A percentile compares a stretch with the other conserved stretches of the same genome.
Evolutionary conservation across 345 rosid species (phyloP).

Genomic region (Turnera subulata): DNA sequence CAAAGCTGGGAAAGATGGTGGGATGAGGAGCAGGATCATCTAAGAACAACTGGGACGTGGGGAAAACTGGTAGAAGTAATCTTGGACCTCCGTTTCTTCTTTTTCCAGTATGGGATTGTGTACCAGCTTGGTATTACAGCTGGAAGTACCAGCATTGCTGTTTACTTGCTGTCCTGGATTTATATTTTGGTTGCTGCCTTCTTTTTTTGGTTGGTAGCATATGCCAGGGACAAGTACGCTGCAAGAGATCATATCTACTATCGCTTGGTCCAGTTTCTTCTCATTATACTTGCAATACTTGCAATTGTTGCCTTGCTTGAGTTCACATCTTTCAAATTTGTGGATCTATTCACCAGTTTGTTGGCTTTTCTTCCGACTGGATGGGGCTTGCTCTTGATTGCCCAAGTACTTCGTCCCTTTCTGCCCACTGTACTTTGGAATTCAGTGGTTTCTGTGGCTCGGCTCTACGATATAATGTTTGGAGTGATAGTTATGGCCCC

Average conservation of each 20-base stretch:
- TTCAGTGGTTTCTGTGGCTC: slow-evolving; percentile 68
- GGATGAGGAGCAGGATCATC: slow-evolving; percentile 90
- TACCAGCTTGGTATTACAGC: slow-evolving; percentile 69
- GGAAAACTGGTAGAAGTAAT: slow-evolving; percentile 71
- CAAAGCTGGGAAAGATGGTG: slow-evolving; percentile 97
- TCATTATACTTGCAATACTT: slow-evolving; percentile 50
- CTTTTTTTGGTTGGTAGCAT: slow-evolving; percentile 52
- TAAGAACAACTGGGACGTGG: slow-evolving; percentile 74
- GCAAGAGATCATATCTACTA: slow-evolving; percentile 80
- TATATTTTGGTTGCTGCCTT: slow-evolving; percentile 50
- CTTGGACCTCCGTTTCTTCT: slow-evolving; percentile 88
- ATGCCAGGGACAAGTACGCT: slow-evolving; percentile 65
- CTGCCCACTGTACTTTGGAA: slow-evolving; percentile 65
- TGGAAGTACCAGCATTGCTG: slow-evolving; percentile 51
- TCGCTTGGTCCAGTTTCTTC: slow-evolving; percentile 81
- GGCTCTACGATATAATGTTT: slow-evolving; percentile 69
- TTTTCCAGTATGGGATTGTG: slow-evolving; percentile 84
- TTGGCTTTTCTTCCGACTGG: slow-evolving; percentile 92
- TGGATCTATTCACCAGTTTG: slow-evolving; percentile 69
- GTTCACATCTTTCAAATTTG: slow-evolving; percentile 53
- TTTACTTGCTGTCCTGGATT: slow-evolving; percentile 80
- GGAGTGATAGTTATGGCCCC: slow-evolving; percentile 83
- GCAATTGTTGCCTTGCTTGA: slow-evolving; percentile 58
- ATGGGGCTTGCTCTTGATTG: slow-evolving; percentile 73
- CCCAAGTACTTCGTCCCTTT: slow-evolving; percentile 74